Evolutionary conservation across 148 eudicot species (phyloP).

Genomic region (Chenopodium quinoa): DNA sequence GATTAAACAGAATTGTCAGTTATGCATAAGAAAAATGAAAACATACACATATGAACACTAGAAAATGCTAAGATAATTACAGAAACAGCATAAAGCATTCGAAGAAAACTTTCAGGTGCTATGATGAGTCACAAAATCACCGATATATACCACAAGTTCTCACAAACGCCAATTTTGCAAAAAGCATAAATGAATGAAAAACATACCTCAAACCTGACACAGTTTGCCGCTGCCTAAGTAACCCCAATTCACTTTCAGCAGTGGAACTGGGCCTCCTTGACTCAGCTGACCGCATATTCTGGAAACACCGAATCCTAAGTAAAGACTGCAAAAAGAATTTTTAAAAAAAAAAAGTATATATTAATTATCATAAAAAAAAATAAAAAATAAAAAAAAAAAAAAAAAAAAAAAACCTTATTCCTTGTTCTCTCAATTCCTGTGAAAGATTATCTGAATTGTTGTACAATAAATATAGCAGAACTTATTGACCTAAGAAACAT

Average conservation of each 20-base stretch:
- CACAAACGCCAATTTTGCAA: neutral
- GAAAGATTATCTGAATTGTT: neutral
- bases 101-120: neutral
- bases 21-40: neutral
- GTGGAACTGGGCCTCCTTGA: conserved; percentile 49
- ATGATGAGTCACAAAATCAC: neutral
- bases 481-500: neutral
- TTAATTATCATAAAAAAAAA: too few species aligned
- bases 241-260: conserved; percentile 74
- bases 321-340: conserved; percentile 51
- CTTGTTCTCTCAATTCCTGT: neutral
- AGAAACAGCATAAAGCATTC: neutral
- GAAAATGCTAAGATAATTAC: neutral
- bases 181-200: neutral
- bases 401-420: neutral
- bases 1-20: neutral
- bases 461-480: neutral
- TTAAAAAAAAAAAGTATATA: neutral
- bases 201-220: conserved; percentile 77
- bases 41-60: neutral
- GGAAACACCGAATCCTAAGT: conserved; percentile 66
- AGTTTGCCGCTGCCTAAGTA: conserved; percentile 62
- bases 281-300: conserved; percentile 43
- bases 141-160: neutral
- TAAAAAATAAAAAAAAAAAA: too few species aligned